These are phyloP conservation scores for Eucalyptus tenuipes DNA, from an alignment of 345 rosid species.

Conservation along the genomic window DNA sequence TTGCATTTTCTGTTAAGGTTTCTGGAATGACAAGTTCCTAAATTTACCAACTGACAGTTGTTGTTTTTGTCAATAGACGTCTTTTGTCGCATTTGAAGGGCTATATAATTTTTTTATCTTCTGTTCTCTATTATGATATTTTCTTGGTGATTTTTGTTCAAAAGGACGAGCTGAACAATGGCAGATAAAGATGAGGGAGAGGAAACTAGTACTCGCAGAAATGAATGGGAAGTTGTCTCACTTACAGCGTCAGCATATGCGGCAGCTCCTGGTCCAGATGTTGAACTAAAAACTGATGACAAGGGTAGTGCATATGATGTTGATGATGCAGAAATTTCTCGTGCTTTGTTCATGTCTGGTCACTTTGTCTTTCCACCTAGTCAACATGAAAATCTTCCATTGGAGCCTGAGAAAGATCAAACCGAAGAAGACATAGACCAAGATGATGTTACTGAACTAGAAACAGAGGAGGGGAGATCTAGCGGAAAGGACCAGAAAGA, in stretches of 20 bases:
- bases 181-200: slow-evolving; percentile 40
- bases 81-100: not conserved
- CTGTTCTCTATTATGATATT: not conserved
- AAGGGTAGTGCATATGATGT: slow-evolving; percentile 14
- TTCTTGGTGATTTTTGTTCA: not conserved
- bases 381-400: slow-evolving; percentile 76
- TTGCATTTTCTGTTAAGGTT: not conserved
- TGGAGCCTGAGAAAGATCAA: slow-evolving; percentile 27
- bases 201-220: slow-evolving; percentile 39
- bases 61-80: not conserved
- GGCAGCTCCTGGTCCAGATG: slow-evolving; percentile 70
- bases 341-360: slow-evolving; percentile 59
- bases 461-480: slow-evolving; percentile 26
- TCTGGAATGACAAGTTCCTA: not conserved
- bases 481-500: slow-evolving; percentile 44
- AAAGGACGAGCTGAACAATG: slow-evolving; percentile 15
- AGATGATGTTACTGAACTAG: slow-evolving; percentile 18
- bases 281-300: slow-evolving; percentile 17
- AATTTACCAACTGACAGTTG: not conserved
- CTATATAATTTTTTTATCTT: not conserved
- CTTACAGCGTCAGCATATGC: slow-evolving; percentile 89
- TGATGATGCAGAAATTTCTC: slow-evolving; percentile 41
- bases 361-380: slow-evolving; percentile 87
- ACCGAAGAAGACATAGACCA: slow-evolving; percentile 16
- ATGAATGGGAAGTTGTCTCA: slow-evolving; percentile 96